A percentile compares a stretch with the other conserved stretches of the same genome.
Conservation (phyloP, 2,329 filamentous ascomycete genomes). For the Knufia petricola region DNA sequence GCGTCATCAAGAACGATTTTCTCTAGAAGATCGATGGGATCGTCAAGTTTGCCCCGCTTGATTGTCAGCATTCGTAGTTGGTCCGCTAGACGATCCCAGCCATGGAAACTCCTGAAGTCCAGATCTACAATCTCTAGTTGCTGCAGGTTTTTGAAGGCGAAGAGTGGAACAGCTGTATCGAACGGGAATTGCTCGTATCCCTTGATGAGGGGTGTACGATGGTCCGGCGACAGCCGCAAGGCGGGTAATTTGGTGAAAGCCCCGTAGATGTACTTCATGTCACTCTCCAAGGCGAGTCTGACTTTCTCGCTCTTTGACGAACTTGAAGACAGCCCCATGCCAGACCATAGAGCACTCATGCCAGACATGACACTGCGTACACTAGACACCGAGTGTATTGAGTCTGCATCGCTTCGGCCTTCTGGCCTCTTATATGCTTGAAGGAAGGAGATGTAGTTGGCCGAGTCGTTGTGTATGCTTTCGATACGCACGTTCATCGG, state of each 20-base stretch:
- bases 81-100: slow-evolving; percentile 89
- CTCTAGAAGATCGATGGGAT: slow-evolving; percentile 79
- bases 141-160: slow-evolving; percentile 94
- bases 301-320: slow-evolving; percentile 79
- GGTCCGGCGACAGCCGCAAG: slow-evolving; percentile 80
- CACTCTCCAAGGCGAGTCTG: slow-evolving; percentile 72
- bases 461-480: slow-evolving; percentile 79
- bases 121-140: slow-evolving; percentile 89
- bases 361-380: slow-evolving; percentile 95
- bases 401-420: slow-evolving; percentile 74
- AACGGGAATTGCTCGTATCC: slow-evolving; percentile 98
- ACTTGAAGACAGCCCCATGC: slow-evolving; percentile 69
- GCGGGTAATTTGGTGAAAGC: slow-evolving; percentile 98
- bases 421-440: slow-evolving; percentile 60
- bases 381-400: slow-evolving; percentile 90
- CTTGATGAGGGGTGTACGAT: slow-evolving; percentile 76
- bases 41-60: slow-evolving; percentile 77
- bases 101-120: slow-evolving; percentile 93
- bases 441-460: slow-evolving; percentile 93
- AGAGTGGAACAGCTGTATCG: slow-evolving; percentile 91
- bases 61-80: slow-evolving; percentile 82
- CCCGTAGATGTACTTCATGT: slow-evolving; percentile 93
- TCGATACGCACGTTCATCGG: slow-evolving; percentile 94
- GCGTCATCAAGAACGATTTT: slow-evolving; percentile 94
- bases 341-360: slow-evolving; percentile 89